Conservation (phyloP, 2,329 filamentous ascomycete species). For the Apiospora phragmitis region DNA sequence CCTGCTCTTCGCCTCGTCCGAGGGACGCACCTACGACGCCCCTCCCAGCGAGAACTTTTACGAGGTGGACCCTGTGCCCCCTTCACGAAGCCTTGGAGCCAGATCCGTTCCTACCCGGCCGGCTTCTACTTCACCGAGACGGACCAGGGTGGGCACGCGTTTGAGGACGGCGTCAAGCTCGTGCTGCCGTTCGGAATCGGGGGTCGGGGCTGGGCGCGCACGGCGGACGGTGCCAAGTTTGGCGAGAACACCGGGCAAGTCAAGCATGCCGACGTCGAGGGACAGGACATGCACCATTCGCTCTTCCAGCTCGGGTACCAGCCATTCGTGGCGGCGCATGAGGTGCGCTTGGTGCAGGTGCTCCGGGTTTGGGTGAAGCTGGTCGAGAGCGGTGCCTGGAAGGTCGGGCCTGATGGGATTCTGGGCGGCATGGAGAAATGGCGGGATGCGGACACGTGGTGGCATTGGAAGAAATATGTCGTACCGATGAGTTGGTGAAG, state of each 20-base stretch:
- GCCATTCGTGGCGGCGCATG: slow-evolving; percentile 19
- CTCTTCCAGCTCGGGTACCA: slow-evolving; percentile 21
- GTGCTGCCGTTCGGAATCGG: slow-evolving; percentile 1
- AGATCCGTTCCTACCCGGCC: background rate
- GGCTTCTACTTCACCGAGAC: slow-evolving; percentile 1
- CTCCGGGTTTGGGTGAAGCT: slow-evolving; percentile 26
- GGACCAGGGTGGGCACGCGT: background rate
- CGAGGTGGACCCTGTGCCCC: background rate
- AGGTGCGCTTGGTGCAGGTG: slow-evolving; percentile 26
- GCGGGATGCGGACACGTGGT: slow-evolving; percentile 29
- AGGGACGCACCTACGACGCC: background rate
- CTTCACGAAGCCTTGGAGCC: background rate
- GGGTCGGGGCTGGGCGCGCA: background rate
- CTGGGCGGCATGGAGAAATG: slow-evolving; percentile 31
- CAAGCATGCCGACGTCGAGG: background rate
- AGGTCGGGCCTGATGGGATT: slow-evolving; percentile 26
- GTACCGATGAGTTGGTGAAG: slow-evolving; percentile 32
- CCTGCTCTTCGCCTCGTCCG: slow-evolving; percentile 8
- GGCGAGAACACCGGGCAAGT: background rate
- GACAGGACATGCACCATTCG: background rate
- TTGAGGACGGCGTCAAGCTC: slow-evolving; percentile 4
- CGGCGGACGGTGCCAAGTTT: slow-evolving; percentile 2
- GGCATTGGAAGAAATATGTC: slow-evolving; percentile 18
- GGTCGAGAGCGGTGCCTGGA: slow-evolving; percentile 28
- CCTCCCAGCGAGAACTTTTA: background rate